Conservation (phyloP, 495 filamentous ascomycete species). For the Cercophora scortea region DNA sequence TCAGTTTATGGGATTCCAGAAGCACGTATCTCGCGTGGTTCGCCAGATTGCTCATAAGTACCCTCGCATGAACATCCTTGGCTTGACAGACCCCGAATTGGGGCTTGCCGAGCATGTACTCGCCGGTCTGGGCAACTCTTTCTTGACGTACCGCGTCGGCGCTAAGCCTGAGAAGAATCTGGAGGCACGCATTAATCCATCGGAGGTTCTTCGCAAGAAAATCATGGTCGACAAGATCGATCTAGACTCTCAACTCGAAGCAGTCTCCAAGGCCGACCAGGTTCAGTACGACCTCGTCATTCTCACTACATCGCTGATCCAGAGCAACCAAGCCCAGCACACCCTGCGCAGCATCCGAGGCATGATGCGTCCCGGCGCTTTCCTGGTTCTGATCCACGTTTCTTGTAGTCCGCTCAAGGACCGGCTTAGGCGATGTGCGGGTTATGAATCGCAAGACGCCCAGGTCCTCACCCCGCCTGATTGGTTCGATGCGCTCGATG, state of each 20-base stretch:
- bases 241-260: constrained; percentile 4
- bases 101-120: constrained; percentile 24
- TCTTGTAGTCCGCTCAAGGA: constrained; percentile 11
- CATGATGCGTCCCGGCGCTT: constrained; percentile 33
- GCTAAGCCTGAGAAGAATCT: constrained; percentile 11
- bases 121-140: constrained; percentile 23
- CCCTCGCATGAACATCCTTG: constrained; percentile 34
- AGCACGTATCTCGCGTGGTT: constrained; percentile 26
- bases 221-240: constrained; percentile 18
- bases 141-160: constrained; percentile 23
- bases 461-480: constrained; percentile 13
- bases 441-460: not conserved
- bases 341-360: constrained; percentile 16
- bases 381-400: constrained; percentile 29
- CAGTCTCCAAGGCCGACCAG: not conserved
- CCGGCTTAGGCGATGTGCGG: constrained; percentile 9
- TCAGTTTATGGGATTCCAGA: constrained; percentile 20
- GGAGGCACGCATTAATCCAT: not conserved
- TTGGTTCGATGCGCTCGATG: constrained; percentile 29
- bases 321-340: not conserved
- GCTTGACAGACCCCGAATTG: constrained; percentile 19
- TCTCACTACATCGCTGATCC: constrained; percentile 24
- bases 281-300: constrained; percentile 29
- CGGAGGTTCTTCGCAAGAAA: constrained; percentile 10
- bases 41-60: constrained; percentile 35